Base-by-base conservation (phyloP, 768 basidiomycete genomes). In the Xerocomellus dryophilus region DNA sequence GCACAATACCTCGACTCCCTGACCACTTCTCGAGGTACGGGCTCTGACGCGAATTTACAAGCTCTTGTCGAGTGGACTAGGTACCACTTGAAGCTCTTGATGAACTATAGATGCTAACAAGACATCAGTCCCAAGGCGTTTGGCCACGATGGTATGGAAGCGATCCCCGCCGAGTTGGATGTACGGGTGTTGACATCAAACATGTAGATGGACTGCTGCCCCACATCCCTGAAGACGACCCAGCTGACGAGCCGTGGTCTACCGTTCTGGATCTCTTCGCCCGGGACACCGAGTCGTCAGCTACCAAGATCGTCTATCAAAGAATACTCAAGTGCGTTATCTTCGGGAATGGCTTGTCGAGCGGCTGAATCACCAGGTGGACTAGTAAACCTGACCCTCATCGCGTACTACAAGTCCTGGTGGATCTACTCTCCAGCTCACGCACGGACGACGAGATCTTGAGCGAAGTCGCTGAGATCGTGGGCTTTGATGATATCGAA, bases 401-500 rank as follows among this genome's bases (percentile, higher is more conserved):
- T 32, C 51, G 52, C 43, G 25, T 29, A 31, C 25, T 66, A 5
- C 61, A 54, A 34, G 31, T n/a, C 17, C 50, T 79, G 21, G 62
- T 64, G 7, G 50, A 62, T 9, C 68, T 80, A 34, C 70, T 90
- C 15, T 76, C 78, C 2, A 82, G 82, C 7, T 58, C 72, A 21
- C 75, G 74, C 36, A 71, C 75, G 6, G 78, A 87, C 58, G 90
- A 93, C 29, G 82, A 81, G 20, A 87, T 97, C 29, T 88, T 91
- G 25, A 81, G 74, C 25, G 87, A 91, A 60, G 67, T 98, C 10
- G 81, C 80, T 8, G 94, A 97, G 55, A 73, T 90, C 10, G 67
- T 95, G 43, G 96, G 94, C 3, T 91, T 86, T 66, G 90, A 96
- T 46, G 81, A 87, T 17, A 82, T 98, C 44, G 90, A 91, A 25